A percentile compares a stretch with the other conserved stretches of the same genome.
Evolutionary conservation across 768 basidiomycete species (phyloP).

Genomic region (Amanita exitialis): DNA sequence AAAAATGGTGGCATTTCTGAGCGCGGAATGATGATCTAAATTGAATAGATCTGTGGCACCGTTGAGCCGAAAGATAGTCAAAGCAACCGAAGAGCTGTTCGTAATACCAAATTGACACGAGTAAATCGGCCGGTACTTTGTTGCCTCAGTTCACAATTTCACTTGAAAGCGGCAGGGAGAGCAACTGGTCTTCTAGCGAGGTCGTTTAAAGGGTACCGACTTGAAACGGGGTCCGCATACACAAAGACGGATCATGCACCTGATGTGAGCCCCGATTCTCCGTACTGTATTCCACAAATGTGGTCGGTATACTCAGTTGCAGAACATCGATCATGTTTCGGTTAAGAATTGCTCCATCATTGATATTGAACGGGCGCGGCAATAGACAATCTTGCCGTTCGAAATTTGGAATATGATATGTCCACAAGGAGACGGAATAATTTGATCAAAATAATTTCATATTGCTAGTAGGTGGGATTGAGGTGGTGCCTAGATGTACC

Average conservation of each 20-base stretch:
- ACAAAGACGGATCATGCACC: slow-evolving; percentile 24
- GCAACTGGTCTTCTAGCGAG: not conserved
- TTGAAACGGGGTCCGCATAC: slow-evolving; percentile 20
- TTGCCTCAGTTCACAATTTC: not conserved
- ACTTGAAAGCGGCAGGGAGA: not conserved
- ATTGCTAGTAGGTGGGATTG: not conserved
- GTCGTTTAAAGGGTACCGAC: slow-evolving; percentile 28
- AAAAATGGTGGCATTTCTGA: not conserved
- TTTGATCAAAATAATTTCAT: slow-evolving; percentile 7
- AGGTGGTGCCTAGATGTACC: slow-evolving; percentile 2
- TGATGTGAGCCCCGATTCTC: slow-evolving; percentile 14
- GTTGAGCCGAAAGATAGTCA: not conserved
- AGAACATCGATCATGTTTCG: slow-evolving; percentile 41
- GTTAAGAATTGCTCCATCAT: not conserved
- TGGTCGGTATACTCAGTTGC: slow-evolving; percentile 15
- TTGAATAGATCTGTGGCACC: not conserved
- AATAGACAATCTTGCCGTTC: not conserved
- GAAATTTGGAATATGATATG: not conserved
- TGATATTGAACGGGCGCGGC: too few relatives aligned
- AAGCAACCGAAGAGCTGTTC: not conserved
- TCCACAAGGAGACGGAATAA: not conserved
- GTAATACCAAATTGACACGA: too few relatives aligned
- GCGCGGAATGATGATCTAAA: not conserved
- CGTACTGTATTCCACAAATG: not conserved
- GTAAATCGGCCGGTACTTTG: not conserved